Percentiles rank a stretch among this genome's conserved stretches.
phyloP scores from a whole-genome alignment of 179 eudicot species.

The Beta corolliflora region DNA sequence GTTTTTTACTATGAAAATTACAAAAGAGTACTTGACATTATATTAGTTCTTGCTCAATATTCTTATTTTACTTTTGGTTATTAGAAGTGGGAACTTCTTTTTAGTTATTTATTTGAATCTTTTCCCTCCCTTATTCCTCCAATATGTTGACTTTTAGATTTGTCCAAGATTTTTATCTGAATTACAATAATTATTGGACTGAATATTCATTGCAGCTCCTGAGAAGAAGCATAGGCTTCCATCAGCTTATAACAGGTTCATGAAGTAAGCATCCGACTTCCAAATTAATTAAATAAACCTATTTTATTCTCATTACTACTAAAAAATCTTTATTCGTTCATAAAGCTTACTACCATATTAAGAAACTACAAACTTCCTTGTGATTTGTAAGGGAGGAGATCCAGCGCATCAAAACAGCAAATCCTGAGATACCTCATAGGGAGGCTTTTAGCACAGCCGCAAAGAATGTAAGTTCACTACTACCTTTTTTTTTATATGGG shows the following conservation, averaged over 20 bases:
- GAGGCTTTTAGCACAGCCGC: conserved; percentile 94
- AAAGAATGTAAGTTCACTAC: conserved; percentile 53
- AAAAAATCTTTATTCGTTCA: background rate
- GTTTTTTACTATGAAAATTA: no score
- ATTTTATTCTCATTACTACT: background rate
- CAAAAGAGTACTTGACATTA: no score
- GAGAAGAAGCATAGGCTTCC: conserved; percentile 94
- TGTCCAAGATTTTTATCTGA: background rate
- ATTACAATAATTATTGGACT: background rate
- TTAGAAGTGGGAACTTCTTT: background rate
- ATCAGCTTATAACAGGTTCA: conserved; percentile 90
- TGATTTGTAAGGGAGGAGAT: conserved; percentile 72
- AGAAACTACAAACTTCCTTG: background rate
- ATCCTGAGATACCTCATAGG: conserved; percentile 85
- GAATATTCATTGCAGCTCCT: conserved; percentile 57
- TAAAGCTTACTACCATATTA: background rate
- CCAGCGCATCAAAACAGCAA: conserved; percentile 81
- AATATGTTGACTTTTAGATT: background rate
- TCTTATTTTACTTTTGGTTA: no score
- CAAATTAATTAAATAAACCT: no score
- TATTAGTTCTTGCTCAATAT: background rate
- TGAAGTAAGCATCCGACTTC: conserved; percentile 53
- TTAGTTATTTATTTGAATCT: background rate
- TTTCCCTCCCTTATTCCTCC: background rate
- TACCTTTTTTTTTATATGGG: background rate